phyloP scores from a whole-genome alignment of 176 grass and related monocot genomes.

The Raddia guianensis region DNA sequence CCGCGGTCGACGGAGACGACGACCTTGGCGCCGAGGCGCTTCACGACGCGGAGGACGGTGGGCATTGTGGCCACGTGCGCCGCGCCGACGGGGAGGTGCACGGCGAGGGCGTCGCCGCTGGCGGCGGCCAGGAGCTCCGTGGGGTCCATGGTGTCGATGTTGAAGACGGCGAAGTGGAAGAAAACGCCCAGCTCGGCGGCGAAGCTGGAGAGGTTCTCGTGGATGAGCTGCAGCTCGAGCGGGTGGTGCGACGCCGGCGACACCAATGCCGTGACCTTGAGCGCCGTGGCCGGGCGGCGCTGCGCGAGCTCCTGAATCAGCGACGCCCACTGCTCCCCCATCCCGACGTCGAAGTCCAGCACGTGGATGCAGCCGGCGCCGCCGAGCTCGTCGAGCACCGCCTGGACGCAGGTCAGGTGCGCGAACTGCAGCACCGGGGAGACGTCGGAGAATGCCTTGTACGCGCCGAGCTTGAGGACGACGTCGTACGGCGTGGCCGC shows the following conservation, averaged over 20 bases:
- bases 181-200: constrained; percentile 62
- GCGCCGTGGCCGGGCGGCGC: constrained; percentile 44
- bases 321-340: constrained; percentile 93
- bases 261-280: constrained; percentile 85
- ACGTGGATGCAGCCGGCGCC: constrained; percentile 67
- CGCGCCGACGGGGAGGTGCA: constrained; percentile 69
- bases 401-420: constrained; percentile 84
- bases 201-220: constrained; percentile 76
- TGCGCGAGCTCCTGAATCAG: constrained; percentile 93
- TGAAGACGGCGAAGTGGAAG: constrained; percentile 67
- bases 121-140: constrained; percentile 49
- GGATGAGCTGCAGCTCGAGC: constrained; percentile 80
- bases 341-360: constrained; percentile 85
- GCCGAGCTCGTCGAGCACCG: constrained; percentile 75
- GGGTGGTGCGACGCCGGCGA: constrained; percentile 60
- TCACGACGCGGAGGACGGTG: constrained; percentile 63
- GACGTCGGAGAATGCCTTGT: constrained; percentile 80
- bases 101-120: constrained; percentile 57
- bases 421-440: constrained; percentile 86
- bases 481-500: constrained; percentile 61
- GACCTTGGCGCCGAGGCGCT: constrained; percentile 71
- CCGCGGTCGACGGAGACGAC: constrained; percentile 81
- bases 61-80: constrained; percentile 57
- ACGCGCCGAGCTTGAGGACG: constrained; percentile 72
- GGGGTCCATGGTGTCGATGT: constrained; percentile 70